Conservation (phyloP, 1,284 basidiomycete species). For the Pseudozyma thailandica region DNA sequence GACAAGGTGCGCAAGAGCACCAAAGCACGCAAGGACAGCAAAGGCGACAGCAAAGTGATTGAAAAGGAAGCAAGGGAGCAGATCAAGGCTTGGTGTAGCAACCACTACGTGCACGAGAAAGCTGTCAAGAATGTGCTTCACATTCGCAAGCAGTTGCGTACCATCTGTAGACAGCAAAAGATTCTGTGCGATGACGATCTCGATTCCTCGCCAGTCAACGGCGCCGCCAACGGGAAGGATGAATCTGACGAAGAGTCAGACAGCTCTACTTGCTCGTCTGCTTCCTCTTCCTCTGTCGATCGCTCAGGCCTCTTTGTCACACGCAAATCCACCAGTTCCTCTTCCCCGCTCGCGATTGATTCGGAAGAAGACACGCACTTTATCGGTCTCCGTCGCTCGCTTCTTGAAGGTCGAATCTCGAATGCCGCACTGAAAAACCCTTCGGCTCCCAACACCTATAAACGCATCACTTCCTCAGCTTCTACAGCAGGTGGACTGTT, state of each 20-base stretch:
- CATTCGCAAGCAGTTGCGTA: conserved; percentile 59
- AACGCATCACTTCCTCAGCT: conserved; percentile 34
- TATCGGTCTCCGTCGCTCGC: conserved; percentile 42
- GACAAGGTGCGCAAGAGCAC: conserved; percentile 16
- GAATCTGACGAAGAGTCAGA: conserved; percentile 9
- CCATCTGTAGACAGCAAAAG: conserved; percentile 54
- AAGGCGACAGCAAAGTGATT: conserved; percentile 11
- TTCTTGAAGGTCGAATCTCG: conserved; percentile 49
- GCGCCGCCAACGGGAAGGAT: neutral
- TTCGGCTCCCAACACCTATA: conserved; percentile 49
- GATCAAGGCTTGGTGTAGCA: conserved; percentile 69
- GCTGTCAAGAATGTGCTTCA: conserved; percentile 57
- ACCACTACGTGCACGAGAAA: conserved; percentile 59
- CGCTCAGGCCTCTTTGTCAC: conserved; percentile 30
- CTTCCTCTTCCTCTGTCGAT: neutral
- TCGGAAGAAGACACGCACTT: conserved; percentile 37
- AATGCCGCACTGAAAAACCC: conserved; percentile 56
- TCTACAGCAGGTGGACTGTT: conserved; percentile 40
- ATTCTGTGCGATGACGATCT: conserved; percentile 59
- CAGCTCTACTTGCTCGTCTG: neutral
- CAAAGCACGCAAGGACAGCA: conserved; percentile 12
- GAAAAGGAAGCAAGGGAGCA: conserved; percentile 57
- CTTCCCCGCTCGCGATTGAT: neutral
- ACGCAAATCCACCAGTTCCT: conserved; percentile 10
- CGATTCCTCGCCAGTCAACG: neutral